Evolutionary conservation across 768 basidiomycete species (phyloP).

Genomic region (Calvatia gigantea): DNA sequence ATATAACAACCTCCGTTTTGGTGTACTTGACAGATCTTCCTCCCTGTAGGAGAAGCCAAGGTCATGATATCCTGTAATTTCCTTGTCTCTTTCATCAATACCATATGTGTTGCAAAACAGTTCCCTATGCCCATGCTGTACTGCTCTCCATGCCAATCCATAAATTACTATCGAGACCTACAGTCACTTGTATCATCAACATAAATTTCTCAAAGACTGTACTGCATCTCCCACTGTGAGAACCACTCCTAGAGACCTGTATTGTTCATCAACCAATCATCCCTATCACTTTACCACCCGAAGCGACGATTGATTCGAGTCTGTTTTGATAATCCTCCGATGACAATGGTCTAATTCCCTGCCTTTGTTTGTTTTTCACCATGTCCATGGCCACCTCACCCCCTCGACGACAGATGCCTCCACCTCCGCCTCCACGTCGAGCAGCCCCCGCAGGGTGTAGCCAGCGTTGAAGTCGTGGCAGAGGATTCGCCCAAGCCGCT

Average conservation of each 20-base stretch:
- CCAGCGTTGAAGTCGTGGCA: not conserved
- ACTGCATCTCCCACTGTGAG: not conserved
- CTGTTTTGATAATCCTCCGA: not conserved
- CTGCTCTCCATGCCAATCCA: slow-evolving; percentile 11
- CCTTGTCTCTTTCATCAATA: slow-evolving; percentile 11
- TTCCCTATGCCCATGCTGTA: slow-evolving; percentile 18
- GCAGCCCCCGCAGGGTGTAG: not conserved
- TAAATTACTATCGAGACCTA: slow-evolving; percentile 5
- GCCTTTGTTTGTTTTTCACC: not conserved
- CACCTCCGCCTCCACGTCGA: slow-evolving; percentile 15
- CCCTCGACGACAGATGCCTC: slow-evolving; percentile 8
- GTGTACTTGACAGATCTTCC: not conserved
- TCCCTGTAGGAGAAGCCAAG: slow-evolving; percentile 70
- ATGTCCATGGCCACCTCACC: not conserved
- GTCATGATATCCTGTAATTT: slow-evolving; percentile 31
- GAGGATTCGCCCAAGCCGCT: not conserved
- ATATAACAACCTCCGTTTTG: not conserved
- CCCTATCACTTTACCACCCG: not conserved
- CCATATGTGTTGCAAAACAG: slow-evolving; percentile 1
- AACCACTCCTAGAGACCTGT: not conserved
- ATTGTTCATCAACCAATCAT: not conserved
- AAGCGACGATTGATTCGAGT: not conserved
- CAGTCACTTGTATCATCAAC: not conserved
- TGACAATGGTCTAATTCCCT: not conserved
- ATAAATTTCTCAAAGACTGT: not conserved